Evolutionary conservation across 2,329 filamentous ascomycete species (phyloP).

Genomic region (Stachybotrys chartarum): DNA sequence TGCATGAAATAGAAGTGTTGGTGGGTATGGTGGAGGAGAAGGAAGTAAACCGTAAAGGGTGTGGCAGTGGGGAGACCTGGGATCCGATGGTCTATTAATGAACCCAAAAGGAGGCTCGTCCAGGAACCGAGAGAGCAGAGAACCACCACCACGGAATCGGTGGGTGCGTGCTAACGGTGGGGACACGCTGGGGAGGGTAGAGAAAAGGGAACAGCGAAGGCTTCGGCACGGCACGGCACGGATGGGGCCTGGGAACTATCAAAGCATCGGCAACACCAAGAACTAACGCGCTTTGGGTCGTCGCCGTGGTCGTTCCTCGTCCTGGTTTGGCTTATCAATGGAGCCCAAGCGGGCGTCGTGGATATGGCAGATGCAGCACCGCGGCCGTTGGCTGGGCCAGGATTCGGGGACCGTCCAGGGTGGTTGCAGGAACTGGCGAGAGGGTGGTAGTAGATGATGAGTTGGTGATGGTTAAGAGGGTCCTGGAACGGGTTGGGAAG

Average conservation of each 20-base stretch:
- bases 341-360: neutral
- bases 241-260: neutral
- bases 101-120: neutral
- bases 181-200: neutral
- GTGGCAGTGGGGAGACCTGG: neutral
- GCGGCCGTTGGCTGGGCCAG: neutral
- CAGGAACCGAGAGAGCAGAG: neutral
- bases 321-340: neutral
- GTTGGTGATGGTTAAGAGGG: neutral
- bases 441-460: neutral
- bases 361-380: neutral
- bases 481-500: neutral
- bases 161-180: neutral
- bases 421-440: neutral
- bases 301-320: neutral
- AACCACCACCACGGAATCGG: neutral
- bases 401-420: neutral
- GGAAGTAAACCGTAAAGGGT: neutral
- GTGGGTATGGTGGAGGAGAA: neutral
- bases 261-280: neutral
- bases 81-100: neutral
- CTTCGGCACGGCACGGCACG: neutral
- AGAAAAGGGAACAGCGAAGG: neutral
- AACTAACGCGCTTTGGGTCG: neutral
- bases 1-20: neutral